Base-by-base conservation (phyloP, 192 early-diverging fungal genomes). In the Coemansia aciculifera region DNA sequence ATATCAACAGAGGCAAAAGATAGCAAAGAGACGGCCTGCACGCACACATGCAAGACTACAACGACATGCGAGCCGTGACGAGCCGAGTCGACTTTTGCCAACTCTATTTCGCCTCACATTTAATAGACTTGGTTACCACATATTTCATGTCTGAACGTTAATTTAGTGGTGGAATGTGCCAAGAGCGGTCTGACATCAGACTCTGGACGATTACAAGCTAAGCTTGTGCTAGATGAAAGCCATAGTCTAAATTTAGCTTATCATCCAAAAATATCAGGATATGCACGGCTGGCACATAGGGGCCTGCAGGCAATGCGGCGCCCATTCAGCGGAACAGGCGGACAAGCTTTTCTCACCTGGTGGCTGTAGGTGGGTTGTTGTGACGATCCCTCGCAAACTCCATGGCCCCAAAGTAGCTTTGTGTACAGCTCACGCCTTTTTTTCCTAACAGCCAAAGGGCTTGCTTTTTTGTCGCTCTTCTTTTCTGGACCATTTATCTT, bases 401-500 rank as follows among this genome's bases (percentile, higher is more conserved):
- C 46, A 5, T 27, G 31, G 24, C 51, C 51, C 51, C 51, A 54
- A 54, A 21, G 51, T 13, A 10, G 8, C 51, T 61, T 60, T 32
- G 32, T 60, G 59, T 59, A 12, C 44, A 13, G 40, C 13, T 42
- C 11, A 15, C 10, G 40, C 40, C 34, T 36, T 36, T 46, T 48
- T 48, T 23, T 10, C 19, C 46, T 48, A 7, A 21, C 1, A 48
- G 19, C n/a, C 3, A 48, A 19, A 21, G 51, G 27, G 51, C 24
- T 23, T 27, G 31, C 43, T 63, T n/a, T 10, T 52, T 27, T 27
- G 27, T 27, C 27, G 23, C 34, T 36, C 34, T 62, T 36, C 62
- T 43, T 63, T 63, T 63, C 27, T 46, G n/a, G 40, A 21, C 44
- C 44, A 48, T 48, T 42, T 42, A 42, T 42, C 40, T 24, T 15